phyloP scores from a whole-genome alignment of 1,139 yeast genomes.

The Yarrowia galli region DNA sequence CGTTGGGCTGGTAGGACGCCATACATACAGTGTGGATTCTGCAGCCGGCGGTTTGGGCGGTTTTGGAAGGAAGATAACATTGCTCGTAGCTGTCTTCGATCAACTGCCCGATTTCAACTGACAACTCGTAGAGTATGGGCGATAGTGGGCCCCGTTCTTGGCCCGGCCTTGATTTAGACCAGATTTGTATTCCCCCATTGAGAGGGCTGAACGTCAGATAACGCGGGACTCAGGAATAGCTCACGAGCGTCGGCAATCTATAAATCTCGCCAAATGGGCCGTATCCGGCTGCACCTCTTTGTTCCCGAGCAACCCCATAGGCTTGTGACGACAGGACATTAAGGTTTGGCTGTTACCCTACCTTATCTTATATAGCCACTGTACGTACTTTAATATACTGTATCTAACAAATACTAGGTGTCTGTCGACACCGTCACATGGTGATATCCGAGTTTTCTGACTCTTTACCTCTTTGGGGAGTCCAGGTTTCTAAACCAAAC shows the following conservation, averaged over 20 bases:
- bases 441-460: too few species aligned
- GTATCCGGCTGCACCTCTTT: conserved; percentile 1
- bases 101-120: not conserved
- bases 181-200: not conserved
- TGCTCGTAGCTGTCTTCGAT: not conserved
- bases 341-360: too few species aligned
- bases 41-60: not conserved
- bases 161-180: not conserved
- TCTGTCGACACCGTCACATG: too few species aligned
- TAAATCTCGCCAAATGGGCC: not conserved
- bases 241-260: conserved; percentile 2
- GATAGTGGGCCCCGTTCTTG: not conserved
- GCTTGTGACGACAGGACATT: too few species aligned
- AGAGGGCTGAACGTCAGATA: not conserved
- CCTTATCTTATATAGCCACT: too few species aligned
- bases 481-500: too few species aligned
- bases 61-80: conserved; percentile 7
- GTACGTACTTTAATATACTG: too few species aligned
- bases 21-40: conserved; percentile 4
- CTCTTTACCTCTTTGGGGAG: too few species aligned
- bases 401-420: too few species aligned
- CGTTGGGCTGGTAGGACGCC: conserved; percentile 28
- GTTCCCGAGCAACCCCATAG: conserved; percentile 5
- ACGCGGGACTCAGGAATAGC: not conserved
- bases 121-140: not conserved